phyloP scores from a whole-genome alignment of 805 yeast genomes.

The Lipomyces chichibuensis region DNA sequence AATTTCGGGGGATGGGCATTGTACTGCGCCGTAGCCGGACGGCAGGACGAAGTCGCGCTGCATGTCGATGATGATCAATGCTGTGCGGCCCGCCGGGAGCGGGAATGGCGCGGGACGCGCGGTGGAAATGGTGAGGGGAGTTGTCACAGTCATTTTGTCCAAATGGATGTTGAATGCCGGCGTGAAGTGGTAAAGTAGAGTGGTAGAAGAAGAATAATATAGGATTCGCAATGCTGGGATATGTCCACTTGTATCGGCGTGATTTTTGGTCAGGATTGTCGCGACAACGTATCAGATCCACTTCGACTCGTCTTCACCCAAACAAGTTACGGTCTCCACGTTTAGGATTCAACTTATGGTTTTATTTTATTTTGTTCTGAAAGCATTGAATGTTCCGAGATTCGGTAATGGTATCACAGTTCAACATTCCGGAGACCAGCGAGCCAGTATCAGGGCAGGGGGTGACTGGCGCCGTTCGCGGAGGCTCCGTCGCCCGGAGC shows the following conservation, averaged over 20 bases:
- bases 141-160: slow-evolving; percentile 14
- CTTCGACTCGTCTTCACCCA: no score
- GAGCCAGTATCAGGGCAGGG: background rate
- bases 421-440: background rate
- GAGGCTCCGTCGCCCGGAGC: no score
- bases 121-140: slow-evolving; percentile 19
- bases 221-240: background rate
- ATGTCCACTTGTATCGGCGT: no score
- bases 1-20: slow-evolving; percentile 40
- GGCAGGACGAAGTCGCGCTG: slow-evolving; percentile 44
- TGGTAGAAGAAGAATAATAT: background rate
- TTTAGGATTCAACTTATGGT: no score
- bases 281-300: no score
- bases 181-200: background rate
- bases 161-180: background rate
- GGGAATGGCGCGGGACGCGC: slow-evolving; percentile 38
- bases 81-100: slow-evolving; percentile 39
- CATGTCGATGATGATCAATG: slow-evolving; percentile 44
- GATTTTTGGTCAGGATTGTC: no score
- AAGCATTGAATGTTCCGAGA: background rate
- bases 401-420: background rate
- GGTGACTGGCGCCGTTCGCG: no score
- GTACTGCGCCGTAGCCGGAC: slow-evolving; percentile 42
- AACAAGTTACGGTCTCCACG: no score
- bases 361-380: background rate